These are phyloP conservation scores for Schizosaccharomyces lindneri DNA, from an alignment of 805 yeast species.

Conservation along the genomic window DNA sequence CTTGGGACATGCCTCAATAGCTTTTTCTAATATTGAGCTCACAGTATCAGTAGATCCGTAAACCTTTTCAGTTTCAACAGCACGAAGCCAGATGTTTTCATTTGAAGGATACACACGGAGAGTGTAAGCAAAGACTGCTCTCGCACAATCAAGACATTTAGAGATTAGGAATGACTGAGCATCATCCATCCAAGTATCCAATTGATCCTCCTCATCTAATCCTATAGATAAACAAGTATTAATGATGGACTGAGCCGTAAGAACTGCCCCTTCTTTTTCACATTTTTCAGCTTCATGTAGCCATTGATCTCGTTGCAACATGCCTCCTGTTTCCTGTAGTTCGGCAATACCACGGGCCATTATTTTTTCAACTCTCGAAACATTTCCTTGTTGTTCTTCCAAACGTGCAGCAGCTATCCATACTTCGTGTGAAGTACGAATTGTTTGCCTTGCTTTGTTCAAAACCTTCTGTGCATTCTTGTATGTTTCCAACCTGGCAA, in stretches of 20 bases:
- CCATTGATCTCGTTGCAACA: constrained; percentile 25
- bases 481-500: constrained; percentile 22
- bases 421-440: constrained; percentile 25
- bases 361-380: constrained; percentile 21
- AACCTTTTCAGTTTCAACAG: constrained; percentile 12
- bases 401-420: constrained; percentile 51
- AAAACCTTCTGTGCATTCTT: constrained; percentile 29
- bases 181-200: constrained; percentile 16
- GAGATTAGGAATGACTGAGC: constrained; percentile 14
- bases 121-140: constrained; percentile 24
- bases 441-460: constrained; percentile 32
- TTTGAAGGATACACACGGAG: constrained; percentile 24
- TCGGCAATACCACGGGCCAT: constrained; percentile 25
- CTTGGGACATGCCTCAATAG: constrained; percentile 26
- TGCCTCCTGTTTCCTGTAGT: constrained; percentile 15
- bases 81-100: constrained; percentile 10
- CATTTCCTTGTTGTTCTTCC: constrained; percentile 29
- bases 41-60: constrained; percentile 13
- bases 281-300: constrained; percentile 27
- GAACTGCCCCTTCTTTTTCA: constrained; percentile 21
- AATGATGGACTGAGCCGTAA: constrained; percentile 32
- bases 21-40: constrained; percentile 25
- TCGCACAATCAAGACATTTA: constrained; percentile 17
- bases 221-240: constrained; percentile 17
- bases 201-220: constrained; percentile 11